A percentile compares a stretch with the other conserved stretches of the same genome.
Conservation (phyloP, 148 eudicot genomes). For the Hydrangea macrophylla region DNA sequence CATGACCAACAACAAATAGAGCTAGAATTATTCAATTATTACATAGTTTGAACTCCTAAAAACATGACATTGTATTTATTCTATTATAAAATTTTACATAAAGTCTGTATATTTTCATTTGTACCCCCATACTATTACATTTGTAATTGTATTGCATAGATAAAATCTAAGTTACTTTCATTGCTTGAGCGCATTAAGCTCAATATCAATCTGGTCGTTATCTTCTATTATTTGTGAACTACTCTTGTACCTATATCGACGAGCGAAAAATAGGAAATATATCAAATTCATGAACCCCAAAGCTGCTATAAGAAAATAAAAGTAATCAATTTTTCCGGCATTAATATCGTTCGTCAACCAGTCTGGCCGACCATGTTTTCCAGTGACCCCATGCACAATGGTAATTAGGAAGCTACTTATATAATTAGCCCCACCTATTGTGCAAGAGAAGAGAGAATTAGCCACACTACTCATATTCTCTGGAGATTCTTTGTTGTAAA, state of each 20-base stretch:
- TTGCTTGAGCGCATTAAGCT: slow-evolving; percentile 26
- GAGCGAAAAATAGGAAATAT: slow-evolving; percentile 36
- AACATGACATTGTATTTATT: no score
- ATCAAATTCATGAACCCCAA: slow-evolving; percentile 42
- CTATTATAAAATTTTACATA: no score
- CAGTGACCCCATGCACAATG: slow-evolving; percentile 36
- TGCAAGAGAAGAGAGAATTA: slow-evolving; percentile 40
- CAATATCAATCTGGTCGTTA: slow-evolving; percentile 18
- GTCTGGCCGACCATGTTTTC: slow-evolving; percentile 30
- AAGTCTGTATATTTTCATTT: no score
- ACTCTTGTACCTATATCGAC: slow-evolving; percentile 37
- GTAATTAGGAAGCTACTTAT: slow-evolving; percentile 38
- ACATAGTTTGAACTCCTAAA: no score
- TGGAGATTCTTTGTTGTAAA: slow-evolving; percentile 63
- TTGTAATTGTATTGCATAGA: no score
- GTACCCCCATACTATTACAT: no score
- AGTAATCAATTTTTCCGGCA: slow-evolving; percentile 52
- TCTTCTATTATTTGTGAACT: slow-evolving; percentile 1
- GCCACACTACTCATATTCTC: slow-evolving; percentile 60
- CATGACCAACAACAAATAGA: no score
- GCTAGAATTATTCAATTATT: no score
- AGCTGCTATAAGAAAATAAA: slow-evolving; percentile 47
- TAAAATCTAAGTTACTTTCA: no score
- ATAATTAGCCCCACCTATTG: slow-evolving; percentile 40
- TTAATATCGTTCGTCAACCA: slow-evolving; percentile 54